A percentile compares a stretch with the other conserved stretches of the same genome.
Conservation (phyloP, 306 rosid species). For the Phaseolus lunatus region DNA sequence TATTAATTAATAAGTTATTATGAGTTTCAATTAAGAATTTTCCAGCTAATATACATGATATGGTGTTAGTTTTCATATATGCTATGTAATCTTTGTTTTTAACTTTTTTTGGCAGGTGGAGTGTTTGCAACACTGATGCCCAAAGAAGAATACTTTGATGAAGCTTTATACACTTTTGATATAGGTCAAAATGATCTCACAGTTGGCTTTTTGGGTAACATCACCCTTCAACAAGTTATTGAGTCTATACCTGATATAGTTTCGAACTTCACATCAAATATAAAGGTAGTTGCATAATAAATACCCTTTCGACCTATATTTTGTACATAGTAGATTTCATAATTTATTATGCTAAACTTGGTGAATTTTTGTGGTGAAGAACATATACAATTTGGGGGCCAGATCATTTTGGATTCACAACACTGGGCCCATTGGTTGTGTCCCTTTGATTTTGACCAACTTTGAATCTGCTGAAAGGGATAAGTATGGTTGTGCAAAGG, state of each 20-base stretch:
- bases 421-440: conserved; percentile 53
- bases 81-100: background rate
- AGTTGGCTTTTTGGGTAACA: conserved; percentile 13
- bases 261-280: conserved; percentile 39
- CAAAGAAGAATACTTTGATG: conserved; percentile 36
- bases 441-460: conserved; percentile 38
- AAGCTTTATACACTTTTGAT: conserved; percentile 63
- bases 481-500: conserved; percentile 55
- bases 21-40: background rate
- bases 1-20: background rate
- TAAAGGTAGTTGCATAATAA: conserved; percentile 49
- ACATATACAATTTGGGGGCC: conserved; percentile 46
- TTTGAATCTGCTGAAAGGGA: conserved; percentile 42
- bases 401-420: conserved; percentile 55
- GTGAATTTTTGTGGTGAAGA: conserved; percentile 29
- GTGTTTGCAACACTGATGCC: conserved; percentile 44
- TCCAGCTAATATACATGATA: background rate
- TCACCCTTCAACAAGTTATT: conserved; percentile 45
- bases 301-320: background rate
- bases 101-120: conserved; percentile 13
- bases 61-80: background rate
- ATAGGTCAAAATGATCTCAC: conserved; percentile 60
- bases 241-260: conserved; percentile 54
- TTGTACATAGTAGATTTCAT: background rate
- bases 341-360: conserved; percentile 1